Conservation (phyloP, 257 asterid species). For the Voacanga thouarsii region DNA sequence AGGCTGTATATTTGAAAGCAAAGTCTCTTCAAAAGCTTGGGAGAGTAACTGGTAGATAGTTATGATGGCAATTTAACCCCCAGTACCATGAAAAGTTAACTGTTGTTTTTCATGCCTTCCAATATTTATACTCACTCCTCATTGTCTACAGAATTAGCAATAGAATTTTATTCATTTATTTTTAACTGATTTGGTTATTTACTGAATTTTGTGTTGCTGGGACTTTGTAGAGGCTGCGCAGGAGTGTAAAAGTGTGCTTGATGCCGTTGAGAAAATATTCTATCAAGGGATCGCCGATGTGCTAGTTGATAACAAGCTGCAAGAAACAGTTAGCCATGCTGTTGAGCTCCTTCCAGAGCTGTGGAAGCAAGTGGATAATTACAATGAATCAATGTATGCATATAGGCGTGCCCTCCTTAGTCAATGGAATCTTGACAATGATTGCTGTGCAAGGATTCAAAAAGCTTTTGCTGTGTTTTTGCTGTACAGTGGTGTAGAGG, state of each 20-base stretch:
- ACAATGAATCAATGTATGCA: slow-evolving; percentile 74
- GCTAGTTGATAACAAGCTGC: slow-evolving; percentile 80
- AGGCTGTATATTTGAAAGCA: slow-evolving; percentile 95
- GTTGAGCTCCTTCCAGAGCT: slow-evolving; percentile 96
- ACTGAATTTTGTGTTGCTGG: slow-evolving; percentile 31
- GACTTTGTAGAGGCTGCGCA: slow-evolving; percentile 79
- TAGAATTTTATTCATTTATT: slow-evolving; percentile 15
- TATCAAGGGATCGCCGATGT: slow-evolving; percentile 75
- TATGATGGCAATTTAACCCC: slow-evolving; percentile 12
- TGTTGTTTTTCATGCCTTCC: not conserved
- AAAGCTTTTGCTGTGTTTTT: slow-evolving; percentile 86
- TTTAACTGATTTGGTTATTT: slow-evolving; percentile 28
- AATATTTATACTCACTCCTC: not conserved
- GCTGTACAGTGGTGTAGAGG: slow-evolving; percentile 85
- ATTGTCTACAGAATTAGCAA: slow-evolving; percentile 11
- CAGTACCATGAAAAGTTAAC: slow-evolving; percentile 10
- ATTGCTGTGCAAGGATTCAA: slow-evolving; percentile 91
- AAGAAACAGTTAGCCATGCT: slow-evolving; percentile 86
- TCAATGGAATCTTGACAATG: slow-evolving; percentile 93
- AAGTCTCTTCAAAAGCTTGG: slow-evolving; percentile 95
- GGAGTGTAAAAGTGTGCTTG: slow-evolving; percentile 92
- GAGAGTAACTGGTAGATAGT: slow-evolving; percentile 60
- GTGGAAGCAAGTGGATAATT: slow-evolving; percentile 74
- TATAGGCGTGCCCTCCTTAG: slow-evolving; percentile 89
- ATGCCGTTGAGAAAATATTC: slow-evolving; percentile 91